Percentiles rank a stretch among this genome's conserved stretches.
Conservation (phyloP, 2,329 filamentous ascomycete species). For the Drechslerella coelobrocha region DNA sequence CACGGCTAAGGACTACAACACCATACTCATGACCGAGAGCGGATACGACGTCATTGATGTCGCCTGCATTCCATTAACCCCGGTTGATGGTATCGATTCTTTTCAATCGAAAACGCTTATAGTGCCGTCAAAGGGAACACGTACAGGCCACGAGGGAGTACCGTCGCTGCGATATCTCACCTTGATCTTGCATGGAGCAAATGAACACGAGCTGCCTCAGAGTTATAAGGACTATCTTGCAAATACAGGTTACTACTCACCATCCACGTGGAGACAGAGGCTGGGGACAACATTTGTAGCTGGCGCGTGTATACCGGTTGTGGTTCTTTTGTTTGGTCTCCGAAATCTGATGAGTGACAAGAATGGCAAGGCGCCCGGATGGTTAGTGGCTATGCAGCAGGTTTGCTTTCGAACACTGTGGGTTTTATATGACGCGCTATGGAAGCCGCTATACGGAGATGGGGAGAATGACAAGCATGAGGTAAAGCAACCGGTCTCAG, state of each 20-base stretch:
- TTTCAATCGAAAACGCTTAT: conserved; percentile 89
- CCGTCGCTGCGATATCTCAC: conserved; percentile 83
- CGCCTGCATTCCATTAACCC: conserved; percentile 63
- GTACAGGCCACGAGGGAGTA: conserved; percentile 77
- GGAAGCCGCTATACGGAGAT: conserved; percentile 77
- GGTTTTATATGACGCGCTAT: conserved; percentile 69
- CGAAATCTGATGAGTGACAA: conserved; percentile 67
- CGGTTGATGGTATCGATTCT: conserved; percentile 55
- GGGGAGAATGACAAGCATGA: conserved; percentile 68
- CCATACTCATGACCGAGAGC: conserved; percentile 89
- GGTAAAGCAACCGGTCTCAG: conserved; percentile 3
- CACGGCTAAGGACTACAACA: conserved; percentile 78
- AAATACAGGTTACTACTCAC: conserved; percentile 71
- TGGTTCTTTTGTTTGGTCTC: conserved; percentile 65
- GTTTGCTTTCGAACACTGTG: conserved; percentile 68
- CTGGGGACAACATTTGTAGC: conserved; percentile 71
- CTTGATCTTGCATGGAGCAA: conserved; percentile 77
- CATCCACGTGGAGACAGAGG: conserved; percentile 66
- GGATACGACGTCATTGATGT: conserved; percentile 78
- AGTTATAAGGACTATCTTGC: conserved; percentile 79
- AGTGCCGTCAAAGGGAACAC: conserved; percentile 64
- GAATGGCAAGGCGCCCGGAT: conserved; percentile 71
- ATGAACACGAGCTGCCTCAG: conserved; percentile 77
- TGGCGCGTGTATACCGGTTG: conserved; percentile 65
- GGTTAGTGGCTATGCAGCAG: conserved; percentile 66